Conservation (phyloP, 1,284 basidiomycete genomes). For the Ceratobasidium theobromae region DNA sequence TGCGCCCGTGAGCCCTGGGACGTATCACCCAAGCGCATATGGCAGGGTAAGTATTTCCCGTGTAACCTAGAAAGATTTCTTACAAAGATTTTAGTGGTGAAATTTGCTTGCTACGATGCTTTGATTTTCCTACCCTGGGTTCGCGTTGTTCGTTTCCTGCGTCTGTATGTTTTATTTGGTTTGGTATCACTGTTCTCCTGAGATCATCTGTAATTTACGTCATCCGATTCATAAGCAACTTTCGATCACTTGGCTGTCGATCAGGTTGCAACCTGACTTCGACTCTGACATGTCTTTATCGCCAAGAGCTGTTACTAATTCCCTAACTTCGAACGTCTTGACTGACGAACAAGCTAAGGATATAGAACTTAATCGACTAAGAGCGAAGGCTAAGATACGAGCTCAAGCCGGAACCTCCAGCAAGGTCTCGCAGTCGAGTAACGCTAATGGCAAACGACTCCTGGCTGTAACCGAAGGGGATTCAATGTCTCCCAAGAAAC, state of each 20-base stretch:
- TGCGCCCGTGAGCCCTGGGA: slow-evolving; percentile 14
- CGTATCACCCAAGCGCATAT: slow-evolving; percentile 20
- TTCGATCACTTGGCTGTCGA: not conserved
- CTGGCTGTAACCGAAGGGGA: slow-evolving; percentile 52
- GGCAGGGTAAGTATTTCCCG: slow-evolving; percentile 3
- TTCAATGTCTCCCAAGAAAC: slow-evolving; percentile 62
- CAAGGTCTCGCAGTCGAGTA: slow-evolving; percentile 52
- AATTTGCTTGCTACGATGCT: not conserved
- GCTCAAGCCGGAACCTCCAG: slow-evolving; percentile 49
- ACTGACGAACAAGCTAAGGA: slow-evolving; percentile 48
- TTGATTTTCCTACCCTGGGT: slow-evolving; percentile 22
- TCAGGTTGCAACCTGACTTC: not conserved
- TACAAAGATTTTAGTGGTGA: slow-evolving; percentile 10
- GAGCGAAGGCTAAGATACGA: slow-evolving; percentile 54
- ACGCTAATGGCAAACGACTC: slow-evolving; percentile 61
- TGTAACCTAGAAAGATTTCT: not conserved
- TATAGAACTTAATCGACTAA: slow-evolving; percentile 58
- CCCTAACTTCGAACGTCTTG: slow-evolving; percentile 40
- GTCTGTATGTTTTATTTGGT: slow-evolving; percentile 27
- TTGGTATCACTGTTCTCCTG: not conserved
- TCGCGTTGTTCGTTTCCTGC: not conserved
- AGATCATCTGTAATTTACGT: slow-evolving; percentile 30
- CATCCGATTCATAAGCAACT: slow-evolving; percentile 27
- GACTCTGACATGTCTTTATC: not conserved
- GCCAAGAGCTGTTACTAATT: not conserved